These are phyloP conservation scores for Sclerotinia sclerotiorum DNA, from an alignment of 2,329 filamentous ascomycete species.

Conservation along the genomic window DNA sequence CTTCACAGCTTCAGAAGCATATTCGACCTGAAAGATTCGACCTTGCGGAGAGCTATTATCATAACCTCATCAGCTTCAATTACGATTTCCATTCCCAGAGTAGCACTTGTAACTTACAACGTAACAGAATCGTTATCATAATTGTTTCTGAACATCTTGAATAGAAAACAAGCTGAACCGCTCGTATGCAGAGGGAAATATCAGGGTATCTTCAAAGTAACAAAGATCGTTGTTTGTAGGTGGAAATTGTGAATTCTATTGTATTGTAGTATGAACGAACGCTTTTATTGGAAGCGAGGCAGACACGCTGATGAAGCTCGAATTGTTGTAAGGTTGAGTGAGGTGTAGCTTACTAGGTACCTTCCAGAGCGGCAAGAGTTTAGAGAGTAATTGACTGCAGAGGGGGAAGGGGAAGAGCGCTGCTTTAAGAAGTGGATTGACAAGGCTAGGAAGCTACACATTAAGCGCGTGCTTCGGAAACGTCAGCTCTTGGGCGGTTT, in stretches of 20 bases:
- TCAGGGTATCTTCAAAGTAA: slow-evolving; percentile 23
- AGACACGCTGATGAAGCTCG: slow-evolving; percentile 40
- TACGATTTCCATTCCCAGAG: not conserved
- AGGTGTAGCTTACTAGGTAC: not conserved
- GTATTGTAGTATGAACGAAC: slow-evolving; percentile 5
- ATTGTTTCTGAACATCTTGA: slow-evolving; percentile 97
- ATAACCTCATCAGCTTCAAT: slow-evolving; percentile 33
- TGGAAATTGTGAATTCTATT: not conserved
- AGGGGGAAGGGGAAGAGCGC: not conserved
- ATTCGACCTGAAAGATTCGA: slow-evolving; percentile 99
- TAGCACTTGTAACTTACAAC: slow-evolving; percentile 66
- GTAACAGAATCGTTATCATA: slow-evolving; percentile 99
- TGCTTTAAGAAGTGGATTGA: not conserved
- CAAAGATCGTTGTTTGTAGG: slow-evolving; percentile 19
- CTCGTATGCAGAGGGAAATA: slow-evolving; percentile 3
- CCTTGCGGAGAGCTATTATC: slow-evolving; percentile 88
- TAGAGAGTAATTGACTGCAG: accelerated
- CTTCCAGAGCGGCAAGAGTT: not conserved
- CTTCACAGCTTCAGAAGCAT: slow-evolving; percentile 97
- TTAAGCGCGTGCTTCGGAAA: slow-evolving; percentile 20
- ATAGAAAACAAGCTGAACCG: slow-evolving; percentile 23
- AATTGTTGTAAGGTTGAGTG: slow-evolving; percentile 26
- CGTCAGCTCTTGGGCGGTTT: slow-evolving; percentile 12
- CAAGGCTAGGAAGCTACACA: slow-evolving; percentile 1
- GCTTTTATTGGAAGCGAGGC: slow-evolving; percentile 30